These are phyloP conservation scores for Takashimella tepidaria DNA, from an alignment of 1,284 basidiomycete species.

Conservation along the genomic window DNA sequence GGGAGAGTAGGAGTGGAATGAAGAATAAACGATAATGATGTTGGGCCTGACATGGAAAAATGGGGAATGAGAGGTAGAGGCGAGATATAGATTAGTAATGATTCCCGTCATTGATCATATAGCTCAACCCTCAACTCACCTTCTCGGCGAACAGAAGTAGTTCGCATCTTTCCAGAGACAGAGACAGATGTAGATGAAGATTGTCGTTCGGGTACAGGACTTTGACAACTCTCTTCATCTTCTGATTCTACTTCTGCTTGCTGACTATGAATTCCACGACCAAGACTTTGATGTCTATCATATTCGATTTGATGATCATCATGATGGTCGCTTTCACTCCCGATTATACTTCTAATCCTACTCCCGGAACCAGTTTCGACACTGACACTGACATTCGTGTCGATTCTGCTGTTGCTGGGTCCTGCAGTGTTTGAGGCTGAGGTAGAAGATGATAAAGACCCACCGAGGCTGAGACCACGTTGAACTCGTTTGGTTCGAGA, in stretches of 20 bases:
- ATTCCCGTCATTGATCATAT: too few relatives aligned
- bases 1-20: conserved; percentile 30
- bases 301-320: background rate
- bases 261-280: background rate
- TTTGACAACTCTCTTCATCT: background rate
- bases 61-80: too few relatives aligned
- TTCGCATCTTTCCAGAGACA: background rate
- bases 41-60: conserved; percentile 25
- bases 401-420: background rate
- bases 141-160: conserved; percentile 17
- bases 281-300: background rate
- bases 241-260: background rate
- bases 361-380: too few relatives aligned
- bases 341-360: too few relatives aligned
- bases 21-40: conserved; percentile 25
- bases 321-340: background rate
- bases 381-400: background rate
- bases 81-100: too few relatives aligned
- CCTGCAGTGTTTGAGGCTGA: too few relatives aligned
- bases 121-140: too few relatives aligned
- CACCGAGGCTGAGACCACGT: conserved; percentile 8
- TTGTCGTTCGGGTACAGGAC: background rate
- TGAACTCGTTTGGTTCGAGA: conserved; percentile 27
- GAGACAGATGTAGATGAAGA: background rate
- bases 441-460: too few relatives aligned